phyloP scores from a whole-genome alignment of 2,329 filamentous ascomycete genomes.

The Pseudogymnoascus sp. region DNA sequence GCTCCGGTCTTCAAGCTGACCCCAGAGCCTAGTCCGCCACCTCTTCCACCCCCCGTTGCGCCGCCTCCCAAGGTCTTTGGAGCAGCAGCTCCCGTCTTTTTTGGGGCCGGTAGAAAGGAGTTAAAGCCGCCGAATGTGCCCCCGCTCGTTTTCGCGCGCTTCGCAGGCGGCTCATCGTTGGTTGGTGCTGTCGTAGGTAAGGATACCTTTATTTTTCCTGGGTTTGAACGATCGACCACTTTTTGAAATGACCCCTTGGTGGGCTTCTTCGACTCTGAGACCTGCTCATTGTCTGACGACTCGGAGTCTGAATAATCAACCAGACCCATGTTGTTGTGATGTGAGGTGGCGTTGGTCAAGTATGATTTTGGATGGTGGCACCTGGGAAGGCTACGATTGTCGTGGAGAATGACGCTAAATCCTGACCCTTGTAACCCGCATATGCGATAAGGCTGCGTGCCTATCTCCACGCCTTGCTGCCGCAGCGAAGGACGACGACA shows the following conservation, averaged over 20 bases:
- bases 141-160: conserved; percentile 57
- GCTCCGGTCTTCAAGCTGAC: conserved; percentile 76
- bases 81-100: conserved; percentile 41
- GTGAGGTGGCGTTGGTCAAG: background rate
- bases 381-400: background rate
- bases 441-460: conserved; percentile 4
- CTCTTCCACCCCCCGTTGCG: background rate
- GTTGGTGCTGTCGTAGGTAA: conserved; percentile 48
- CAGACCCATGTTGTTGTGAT: conserved; percentile 44
- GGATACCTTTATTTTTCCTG: conserved; percentile 75
- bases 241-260: conserved; percentile 62
- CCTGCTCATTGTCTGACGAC: conserved; percentile 49
- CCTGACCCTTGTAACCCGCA: conserved; percentile 4
- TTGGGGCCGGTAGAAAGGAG: conserved; percentile 77
- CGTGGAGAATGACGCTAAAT: background rate
- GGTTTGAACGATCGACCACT: conserved; percentile 71
- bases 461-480: conserved; percentile 2
- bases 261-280: conserved; percentile 7
- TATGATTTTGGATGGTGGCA: background rate
- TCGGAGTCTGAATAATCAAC: conserved; percentile 55
- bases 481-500: background rate
- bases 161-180: conserved; percentile 53
- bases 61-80: conserved; percentile 28
- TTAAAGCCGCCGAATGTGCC: conserved; percentile 70
- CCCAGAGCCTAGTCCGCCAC: conserved; percentile 36